Evolutionary conservation across 352 stramenopile genomes (phyloP).

Genomic region (Phytophthora citrophthora): DNA sequence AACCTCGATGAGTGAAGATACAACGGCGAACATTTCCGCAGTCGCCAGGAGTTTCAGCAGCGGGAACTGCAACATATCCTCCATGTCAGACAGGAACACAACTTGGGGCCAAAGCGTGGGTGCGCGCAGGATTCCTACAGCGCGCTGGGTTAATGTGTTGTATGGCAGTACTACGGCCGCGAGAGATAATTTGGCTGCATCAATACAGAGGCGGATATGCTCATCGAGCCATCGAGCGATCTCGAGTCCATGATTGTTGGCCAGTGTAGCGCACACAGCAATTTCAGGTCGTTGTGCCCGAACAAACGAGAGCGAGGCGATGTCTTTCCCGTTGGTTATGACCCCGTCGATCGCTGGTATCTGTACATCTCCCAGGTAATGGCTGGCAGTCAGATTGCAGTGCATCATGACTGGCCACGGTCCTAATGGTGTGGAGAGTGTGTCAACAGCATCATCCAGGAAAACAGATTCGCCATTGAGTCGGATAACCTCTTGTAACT

Average conservation of each 20-base stretch:
- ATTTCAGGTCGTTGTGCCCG: slow-evolving; percentile 29
- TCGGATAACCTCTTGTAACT: slow-evolving; percentile 47
- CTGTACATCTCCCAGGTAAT: slow-evolving; percentile 3
- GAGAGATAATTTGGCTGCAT: slow-evolving; percentile 42
- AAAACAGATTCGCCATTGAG: slow-evolving; percentile 15
- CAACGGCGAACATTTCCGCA: slow-evolving; percentile 39
- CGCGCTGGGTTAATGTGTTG: slow-evolving; percentile 42
- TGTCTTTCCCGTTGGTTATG: slow-evolving; percentile 45
- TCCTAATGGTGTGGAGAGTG: slow-evolving; percentile 7
- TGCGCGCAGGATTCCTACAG: slow-evolving; percentile 46
- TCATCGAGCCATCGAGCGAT: slow-evolving; percentile 53
- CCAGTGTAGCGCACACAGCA: slow-evolving; percentile 14
- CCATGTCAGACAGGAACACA: slow-evolving; percentile 51
- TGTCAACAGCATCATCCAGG: slow-evolving; percentile 6
- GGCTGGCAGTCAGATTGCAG: slow-evolving; percentile 24
- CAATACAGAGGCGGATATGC: slow-evolving; percentile 39
- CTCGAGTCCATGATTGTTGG: slow-evolving; percentile 59
- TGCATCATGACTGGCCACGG: slow-evolving; percentile 50
- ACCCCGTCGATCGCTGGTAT: slow-evolving; percentile 42
- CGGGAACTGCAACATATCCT: slow-evolving; percentile 54
- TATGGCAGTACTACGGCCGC: slow-evolving; percentile 52
- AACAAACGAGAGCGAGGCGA: slow-evolving; percentile 41
- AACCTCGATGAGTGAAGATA: slow-evolving; percentile 46
- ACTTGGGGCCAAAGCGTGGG: slow-evolving; percentile 39
- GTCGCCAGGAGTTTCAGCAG: slow-evolving; percentile 49